Base-by-base conservation (phyloP, 225 moss, liverwort and hornwort genomes). In the Rhytidiadelphus loreus region DNA sequence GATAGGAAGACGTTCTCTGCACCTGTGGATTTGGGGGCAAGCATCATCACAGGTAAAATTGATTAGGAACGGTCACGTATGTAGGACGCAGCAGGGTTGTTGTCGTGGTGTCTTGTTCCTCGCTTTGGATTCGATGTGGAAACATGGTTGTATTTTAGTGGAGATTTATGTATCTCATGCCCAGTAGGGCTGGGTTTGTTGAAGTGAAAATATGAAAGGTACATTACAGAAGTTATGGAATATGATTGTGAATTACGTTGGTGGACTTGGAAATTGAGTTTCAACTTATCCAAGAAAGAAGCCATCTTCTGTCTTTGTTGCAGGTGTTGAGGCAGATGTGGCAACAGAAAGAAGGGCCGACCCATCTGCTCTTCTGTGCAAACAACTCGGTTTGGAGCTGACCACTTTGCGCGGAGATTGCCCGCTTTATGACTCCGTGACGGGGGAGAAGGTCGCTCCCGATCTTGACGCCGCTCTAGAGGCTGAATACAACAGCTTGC, bases 1-100 rank as follows among this genome's bases (percentile, higher is more conserved):
- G 95, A 95, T 78, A 92, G 83, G 85, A 88, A 85, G 62, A 94
- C 94, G 8, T 95, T 95, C 60, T 93, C 94, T 87, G 94, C 93
- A 39, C 94, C 95, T 83, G 95, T 95, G 77, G 95, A 95, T 88
- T 91, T 95, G 84, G 95, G 95, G 53, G 95, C 95, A 68, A 94
- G 95, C 91, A 95, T 95, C 48, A 95, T 95, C 33, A 95, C 94
- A 78, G 94, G 94, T 94, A 69, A 82, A 52, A 62, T 53, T 78
- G 23, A 82, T 71, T 24, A 82, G 86, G 65, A 76, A 75, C 10
- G 37, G 25, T 62, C n/a, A 30, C 53, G 29, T 62, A 57, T 74
- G 48, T 82, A 57, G 86, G 82, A 64, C 65, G 48, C 57, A 76
- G 32, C 50, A 84, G 78, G 18, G 52, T 72, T 82, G 25, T 87